These are phyloP conservation scores for Fusarium xylarioides DNA, from an alignment of 2,329 filamentous ascomycete species.

Conservation along the genomic window DNA sequence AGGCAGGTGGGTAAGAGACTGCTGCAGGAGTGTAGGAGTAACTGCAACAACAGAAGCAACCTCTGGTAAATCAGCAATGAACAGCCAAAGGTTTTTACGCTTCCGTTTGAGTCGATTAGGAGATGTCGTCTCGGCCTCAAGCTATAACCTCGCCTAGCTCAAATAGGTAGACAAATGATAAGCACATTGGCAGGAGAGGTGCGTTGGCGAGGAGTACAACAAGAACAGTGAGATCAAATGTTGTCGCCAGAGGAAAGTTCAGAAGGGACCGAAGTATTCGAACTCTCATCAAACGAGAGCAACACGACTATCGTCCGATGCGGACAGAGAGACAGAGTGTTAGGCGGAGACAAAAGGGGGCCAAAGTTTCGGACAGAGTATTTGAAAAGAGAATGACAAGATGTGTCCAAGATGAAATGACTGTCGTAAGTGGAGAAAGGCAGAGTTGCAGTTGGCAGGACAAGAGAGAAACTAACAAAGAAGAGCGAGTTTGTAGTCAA, in stretches of 20 bases:
- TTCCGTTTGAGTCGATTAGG: conserved; percentile 1
- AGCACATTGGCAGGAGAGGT: not conserved
- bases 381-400: conserved; percentile 15
- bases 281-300: conserved; percentile 17
- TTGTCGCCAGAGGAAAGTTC: not conserved
- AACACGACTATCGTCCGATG: conserved; percentile 24
- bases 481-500: not conserved
- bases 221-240: not conserved
- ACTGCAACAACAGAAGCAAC: conserved; percentile 1
- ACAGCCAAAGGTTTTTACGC: not conserved
- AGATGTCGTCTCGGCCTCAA: conserved; percentile 1
- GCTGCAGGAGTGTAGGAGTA: conserved; percentile 26
- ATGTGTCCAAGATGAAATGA: conserved; percentile 18
- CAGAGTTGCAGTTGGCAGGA: not conserved
- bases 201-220: not conserved
- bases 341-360: conserved; percentile 29
- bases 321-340: conserved; percentile 17
- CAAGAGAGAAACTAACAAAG: not conserved
- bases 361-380: conserved; percentile 14
- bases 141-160: not conserved
- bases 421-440: not conserved
- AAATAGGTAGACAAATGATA: conserved; percentile 7
- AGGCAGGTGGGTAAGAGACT: conserved; percentile 2
- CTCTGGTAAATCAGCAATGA: conserved; percentile 3
- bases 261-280: not conserved